These are phyloP conservation scores for Podila minutissima DNA, from an alignment of 192 early-diverging fungal species.

Conservation along the genomic window DNA sequence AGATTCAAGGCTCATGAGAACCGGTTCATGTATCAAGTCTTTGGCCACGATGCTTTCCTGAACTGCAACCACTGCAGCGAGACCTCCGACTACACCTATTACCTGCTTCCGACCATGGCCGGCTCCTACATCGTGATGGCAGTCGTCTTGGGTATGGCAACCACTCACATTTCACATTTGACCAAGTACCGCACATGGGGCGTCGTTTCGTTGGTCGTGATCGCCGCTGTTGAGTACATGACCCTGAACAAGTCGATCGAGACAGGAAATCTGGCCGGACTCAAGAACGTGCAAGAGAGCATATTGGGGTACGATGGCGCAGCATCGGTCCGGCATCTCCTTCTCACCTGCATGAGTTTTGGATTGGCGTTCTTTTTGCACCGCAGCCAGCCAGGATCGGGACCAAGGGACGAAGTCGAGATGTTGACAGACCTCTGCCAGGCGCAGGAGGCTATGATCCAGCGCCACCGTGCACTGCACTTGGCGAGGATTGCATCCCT, in stretches of 20 bases:
- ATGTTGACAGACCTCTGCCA: constrained; percentile 41
- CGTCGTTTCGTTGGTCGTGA: constrained; percentile 10
- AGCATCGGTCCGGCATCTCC: constrained; percentile 17
- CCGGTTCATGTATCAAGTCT: constrained; percentile 28
- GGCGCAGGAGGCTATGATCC: constrained; percentile 46
- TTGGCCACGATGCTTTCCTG: constrained; percentile 40
- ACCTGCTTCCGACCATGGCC: constrained; percentile 16
- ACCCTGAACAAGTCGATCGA: constrained; percentile 13
- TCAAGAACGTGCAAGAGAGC: constrained; percentile 9
- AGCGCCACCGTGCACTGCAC: constrained; percentile 37
- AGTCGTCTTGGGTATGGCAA: constrained; percentile 35
- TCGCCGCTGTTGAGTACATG: constrained; percentile 22
- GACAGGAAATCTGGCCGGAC: background rate
- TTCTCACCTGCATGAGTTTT: constrained; percentile 23
- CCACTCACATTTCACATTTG: constrained; percentile 30
- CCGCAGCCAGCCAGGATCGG: background rate
- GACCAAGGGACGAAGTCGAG: constrained; percentile 31
- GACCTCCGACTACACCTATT: constrained; percentile 20
- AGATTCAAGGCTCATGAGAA: constrained; percentile 41
- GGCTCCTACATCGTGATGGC: constrained; percentile 37
- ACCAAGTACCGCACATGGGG: constrained; percentile 43
- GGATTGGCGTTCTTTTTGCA: constrained; percentile 20
- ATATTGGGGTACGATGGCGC: constrained; percentile 22
- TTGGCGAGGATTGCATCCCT: constrained; percentile 35
- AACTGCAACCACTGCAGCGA: constrained; percentile 38